phyloP scores from a whole-genome alignment of 1,284 basidiomycete species.

The Rugosomyces carneus region DNA sequence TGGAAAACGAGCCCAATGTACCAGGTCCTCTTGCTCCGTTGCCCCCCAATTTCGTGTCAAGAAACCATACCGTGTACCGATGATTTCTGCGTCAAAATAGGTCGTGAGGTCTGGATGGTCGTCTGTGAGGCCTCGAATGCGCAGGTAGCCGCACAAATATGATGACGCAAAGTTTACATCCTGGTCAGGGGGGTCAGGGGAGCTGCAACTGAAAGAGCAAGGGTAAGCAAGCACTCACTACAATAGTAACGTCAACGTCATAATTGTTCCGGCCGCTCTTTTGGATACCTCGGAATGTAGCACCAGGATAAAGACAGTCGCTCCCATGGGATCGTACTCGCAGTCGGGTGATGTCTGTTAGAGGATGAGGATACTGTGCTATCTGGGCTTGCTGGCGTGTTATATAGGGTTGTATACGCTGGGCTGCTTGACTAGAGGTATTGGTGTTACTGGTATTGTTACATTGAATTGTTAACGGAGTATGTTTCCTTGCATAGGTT shows the following conservation, averaged over 20 bases:
- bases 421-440: constrained; percentile 8
- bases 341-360: constrained; percentile 69
- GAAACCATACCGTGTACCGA: constrained; percentile 83
- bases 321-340: constrained; percentile 69
- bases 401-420: constrained; percentile 8
- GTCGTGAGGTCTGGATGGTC: constrained; percentile 89
- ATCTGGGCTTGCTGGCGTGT: constrained; percentile 11
- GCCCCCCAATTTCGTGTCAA: constrained; percentile 84
- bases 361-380: constrained; percentile 34
- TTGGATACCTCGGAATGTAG: constrained; percentile 74
- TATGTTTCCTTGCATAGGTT: constrained; percentile 20
- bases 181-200: constrained; percentile 30
- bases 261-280: constrained; percentile 81
- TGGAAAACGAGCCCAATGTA: constrained; percentile 88
- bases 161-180: constrained; percentile 80
- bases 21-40: constrained; percentile 81
- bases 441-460: constrained; percentile 11
- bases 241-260: constrained; percentile 77
- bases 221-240: constrained; percentile 55
- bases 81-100: constrained; percentile 92
- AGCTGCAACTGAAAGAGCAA: constrained; percentile 4
- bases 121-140: constrained; percentile 84
- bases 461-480: constrained; percentile 19
- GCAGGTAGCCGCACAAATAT: constrained; percentile 81
- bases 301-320: constrained; percentile 78